phyloP scores from a whole-genome alignment of 2,329 filamentous ascomycete species.

The Fusarium sp. region DNA sequence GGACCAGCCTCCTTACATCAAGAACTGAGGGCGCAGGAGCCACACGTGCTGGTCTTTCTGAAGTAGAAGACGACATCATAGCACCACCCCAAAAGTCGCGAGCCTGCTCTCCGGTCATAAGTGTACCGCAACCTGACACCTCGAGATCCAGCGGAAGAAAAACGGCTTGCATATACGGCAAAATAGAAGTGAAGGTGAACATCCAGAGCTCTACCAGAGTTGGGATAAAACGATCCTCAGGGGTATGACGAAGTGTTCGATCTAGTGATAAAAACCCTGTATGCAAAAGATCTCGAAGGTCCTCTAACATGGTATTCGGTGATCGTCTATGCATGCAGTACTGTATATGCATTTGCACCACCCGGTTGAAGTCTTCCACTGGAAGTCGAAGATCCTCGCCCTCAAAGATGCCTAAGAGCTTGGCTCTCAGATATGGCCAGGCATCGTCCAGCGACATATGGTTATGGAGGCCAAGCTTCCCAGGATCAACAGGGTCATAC shows the following conservation, averaged over 20 bases:
- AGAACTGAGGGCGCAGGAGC: conserved; percentile 69
- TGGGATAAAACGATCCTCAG: conserved; percentile 90
- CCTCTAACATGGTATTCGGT: conserved; percentile 79
- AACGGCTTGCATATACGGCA: conserved; percentile 95
- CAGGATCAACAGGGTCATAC: conserved; percentile 67
- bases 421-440: conserved; percentile 83
- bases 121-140: conserved; percentile 84
- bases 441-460: conserved; percentile 83
- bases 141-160: conserved; percentile 94
- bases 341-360: conserved; percentile 83
- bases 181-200: conserved; percentile 87
- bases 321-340: conserved; percentile 81
- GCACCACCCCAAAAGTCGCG: conserved; percentile 91
- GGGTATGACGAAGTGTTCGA: conserved; percentile 80
- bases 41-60: conserved; percentile 56
- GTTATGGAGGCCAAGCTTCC: conserved; percentile 70
- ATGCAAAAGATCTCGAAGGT: conserved; percentile 79
- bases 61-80: conserved; percentile 56
- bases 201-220: conserved; percentile 95
- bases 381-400: conserved; percentile 84
- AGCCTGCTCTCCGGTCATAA: conserved; percentile 83
- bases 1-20: conserved; percentile 88
- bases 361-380: conserved; percentile 84
- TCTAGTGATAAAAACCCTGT: conserved; percentile 90
- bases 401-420: conserved; percentile 82